Base-by-base conservation (phyloP, 164 flowering plant genomes). In the Umbilicus rupestris region DNA sequence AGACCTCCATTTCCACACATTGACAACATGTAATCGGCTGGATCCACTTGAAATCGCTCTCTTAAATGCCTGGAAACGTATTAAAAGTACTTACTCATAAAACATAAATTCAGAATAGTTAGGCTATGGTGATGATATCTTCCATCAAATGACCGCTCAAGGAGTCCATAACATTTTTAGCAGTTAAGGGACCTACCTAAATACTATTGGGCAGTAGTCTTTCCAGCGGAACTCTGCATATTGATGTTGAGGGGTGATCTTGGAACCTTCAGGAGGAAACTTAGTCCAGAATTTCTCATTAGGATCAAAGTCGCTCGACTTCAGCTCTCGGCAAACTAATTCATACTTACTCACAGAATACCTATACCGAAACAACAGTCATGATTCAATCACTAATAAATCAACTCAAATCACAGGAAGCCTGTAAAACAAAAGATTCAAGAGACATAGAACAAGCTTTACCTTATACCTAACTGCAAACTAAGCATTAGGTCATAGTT, bases 1-100 rank as follows among this genome's bases (percentile, higher is more conserved):
- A 90, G 84, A 19, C 92, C 89, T 74, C 84, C 93, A 78, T 85
- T 79, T 5, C 92, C 96, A 65, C 96, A 90, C 44, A 90, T 90
- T 31, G 94, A 87, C 63, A 86, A 66, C 92, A 86, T 90, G 71
- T 90, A 90, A 74, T 90, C 89, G 11, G 87, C 90, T 28, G 94
- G 81, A 81, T 90, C 97, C 15, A 90, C 82, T 70, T 77, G 82
- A 72, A 86, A 88, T 24, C 82, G 72, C 78, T 82, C 84, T 73
- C 96, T 78, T 77, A 90, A 72, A 71, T 75, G 85, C 59, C 96
- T 90, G 77, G 65, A 47, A n/a, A 20, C 19, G 12, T 4, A 52
- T 11, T 26, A 7, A 12, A 1, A 50, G 9, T 50, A 3, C 37
- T 5, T 19, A 47, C 19, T 47, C 47, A n/a, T 47, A 5, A 5